Evolutionary conservation across 306 rosid species (phyloP).

Genomic region (Cyamopsis tetragonoloba): DNA sequence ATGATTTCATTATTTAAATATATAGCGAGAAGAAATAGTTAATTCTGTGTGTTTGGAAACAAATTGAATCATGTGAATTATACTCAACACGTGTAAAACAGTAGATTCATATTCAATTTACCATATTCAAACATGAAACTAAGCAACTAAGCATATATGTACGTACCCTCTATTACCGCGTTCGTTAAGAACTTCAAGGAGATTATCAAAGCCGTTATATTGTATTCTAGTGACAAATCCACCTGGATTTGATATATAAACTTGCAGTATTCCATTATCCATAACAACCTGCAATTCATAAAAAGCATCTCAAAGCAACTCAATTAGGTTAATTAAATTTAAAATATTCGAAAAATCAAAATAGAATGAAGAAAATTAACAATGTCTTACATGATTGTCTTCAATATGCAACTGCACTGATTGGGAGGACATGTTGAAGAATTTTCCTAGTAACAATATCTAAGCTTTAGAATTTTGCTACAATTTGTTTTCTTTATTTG

Average conservation of each 20-base stretch:
- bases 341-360: neutral
- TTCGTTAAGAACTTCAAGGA: conserved; percentile 49
- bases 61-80: no score
- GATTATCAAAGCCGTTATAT: conserved; percentile 64
- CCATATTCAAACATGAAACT: no score
- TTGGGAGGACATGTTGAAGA: conserved; percentile 43
- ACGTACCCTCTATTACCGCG: conserved; percentile 59
- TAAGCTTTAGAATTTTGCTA: neutral
- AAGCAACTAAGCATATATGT: no score
- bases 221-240: conserved; percentile 68
- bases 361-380: neutral
- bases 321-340: neutral
- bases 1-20: conserved; percentile 4
- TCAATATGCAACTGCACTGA: conserved; percentile 40
- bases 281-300: conserved; percentile 52
- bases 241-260: conserved; percentile 64
- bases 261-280: conserved; percentile 71
- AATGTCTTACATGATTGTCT: conserved; percentile 44
- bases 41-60: no score
- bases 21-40: neutral
- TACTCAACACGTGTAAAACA: no score
- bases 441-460: neutral
- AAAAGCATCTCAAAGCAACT: neutral
- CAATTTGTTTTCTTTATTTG: conserved; percentile 5
- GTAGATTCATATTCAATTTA: no score